Conservation (phyloP, 2,329 filamentous ascomycete species). For the Drechslerella dactyloides region DNA sequence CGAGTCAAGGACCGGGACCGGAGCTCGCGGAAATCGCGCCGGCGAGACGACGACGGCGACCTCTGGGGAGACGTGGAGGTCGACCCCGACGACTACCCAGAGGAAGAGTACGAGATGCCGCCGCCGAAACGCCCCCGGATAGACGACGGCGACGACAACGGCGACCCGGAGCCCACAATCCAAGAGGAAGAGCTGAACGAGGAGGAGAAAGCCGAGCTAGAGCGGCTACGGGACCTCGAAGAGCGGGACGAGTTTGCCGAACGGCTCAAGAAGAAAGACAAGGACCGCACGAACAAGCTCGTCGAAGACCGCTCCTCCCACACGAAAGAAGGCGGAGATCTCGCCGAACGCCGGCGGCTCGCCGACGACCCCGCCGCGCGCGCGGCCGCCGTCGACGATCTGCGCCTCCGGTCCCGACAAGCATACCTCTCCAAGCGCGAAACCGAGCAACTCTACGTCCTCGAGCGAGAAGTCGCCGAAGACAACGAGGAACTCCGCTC, state of each 20-base stretch:
- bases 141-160: slow-evolving; percentile 62
- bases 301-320: slow-evolving; percentile 67
- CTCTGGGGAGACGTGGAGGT: slow-evolving; percentile 81
- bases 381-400: slow-evolving; percentile 75
- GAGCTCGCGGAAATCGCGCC: slow-evolving; percentile 63
- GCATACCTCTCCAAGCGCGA: slow-evolving; percentile 94
- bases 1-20: slow-evolving; percentile 59
- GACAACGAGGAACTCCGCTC: slow-evolving; percentile 81
- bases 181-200: slow-evolving; percentile 66
- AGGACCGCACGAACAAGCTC: slow-evolving; percentile 72
- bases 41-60: slow-evolving; percentile 68
- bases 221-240: slow-evolving; percentile 70
- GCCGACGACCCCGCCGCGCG: slow-evolving; percentile 73
- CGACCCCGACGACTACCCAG: slow-evolving; percentile 60
- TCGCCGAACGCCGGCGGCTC: slow-evolving; percentile 68
- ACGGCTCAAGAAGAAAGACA: slow-evolving; percentile 74
- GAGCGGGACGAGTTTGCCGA: slow-evolving; percentile 83
- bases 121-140: slow-evolving; percentile 74
- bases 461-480: slow-evolving; percentile 87
- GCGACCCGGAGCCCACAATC: slow-evolving; percentile 54
- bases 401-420: slow-evolving; percentile 83
- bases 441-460: slow-evolving; percentile 79
- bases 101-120: slow-evolving; percentile 69
- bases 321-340: slow-evolving; percentile 65
- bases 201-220: slow-evolving; percentile 65